Base-by-base conservation (phyloP, 345 rosid species). In the Xanthoceras sorbifolium region DNA sequence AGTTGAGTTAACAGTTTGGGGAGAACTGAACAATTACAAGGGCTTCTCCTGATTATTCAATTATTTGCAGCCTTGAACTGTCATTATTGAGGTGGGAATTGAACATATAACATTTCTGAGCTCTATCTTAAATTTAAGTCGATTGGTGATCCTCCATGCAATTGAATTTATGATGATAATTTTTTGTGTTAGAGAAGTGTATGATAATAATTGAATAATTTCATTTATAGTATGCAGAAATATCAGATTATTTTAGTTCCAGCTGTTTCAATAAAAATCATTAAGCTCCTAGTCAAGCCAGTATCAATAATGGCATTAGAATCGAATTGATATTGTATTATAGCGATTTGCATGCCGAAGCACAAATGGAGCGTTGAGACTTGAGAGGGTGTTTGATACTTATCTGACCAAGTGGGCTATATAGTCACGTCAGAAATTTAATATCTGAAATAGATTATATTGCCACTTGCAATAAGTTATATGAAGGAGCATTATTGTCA, bases 1-100 rank as follows among this genome's bases (percentile, higher is more conserved):
- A 81, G 87, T 96, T 67, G 99, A 93, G 86, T 82, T 69, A 48
- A 76, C 82, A 0, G 97, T 91, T 9, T 96, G 98, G 98, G 91
- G 91, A 77, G 89, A 89, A 57, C 83, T 96, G 26, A 93, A 93
- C 75, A 78, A 75, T 61, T 90, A 92, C 79, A 29, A 50, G 36
- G 69, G 76, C 70, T 31, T 59, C 77, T 36, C 46, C 44, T 90
- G 72, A 84, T 78, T 31, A 29, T 50, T 48, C 26, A 44, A 26
- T 73, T 46, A 63, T 62, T 62, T 12, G 63, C 11, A n/a, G 26
- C 62, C 76, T 67, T 44, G 1, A 50, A 63, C 26, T 50, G 25
- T 34, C 62, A 32, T 8, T 23, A 4, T 59, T 29, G 22, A 29
- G 23, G 64, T 70, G 18, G 9, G 10, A 12, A 2, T 14, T 20